Percentiles rank a stretch among this genome's conserved stretches.
Conservation (phyloP, 345 rosid species). For the Zanthoxylum bungeanum region DNA sequence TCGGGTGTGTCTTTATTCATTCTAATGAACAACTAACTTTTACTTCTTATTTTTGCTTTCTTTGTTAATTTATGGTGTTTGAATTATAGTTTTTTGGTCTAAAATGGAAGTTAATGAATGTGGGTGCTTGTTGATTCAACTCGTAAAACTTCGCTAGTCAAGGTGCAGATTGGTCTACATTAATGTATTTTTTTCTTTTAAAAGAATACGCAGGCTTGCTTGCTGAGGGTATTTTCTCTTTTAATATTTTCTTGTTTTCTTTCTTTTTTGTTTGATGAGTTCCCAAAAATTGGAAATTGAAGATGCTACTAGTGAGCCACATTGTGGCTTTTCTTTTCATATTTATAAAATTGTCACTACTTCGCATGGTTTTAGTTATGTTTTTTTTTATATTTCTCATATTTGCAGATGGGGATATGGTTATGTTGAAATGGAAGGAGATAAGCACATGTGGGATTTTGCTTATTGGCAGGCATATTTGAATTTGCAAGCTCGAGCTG, state of each 20-base stretch:
- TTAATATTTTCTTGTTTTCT: too few relatives aligned
- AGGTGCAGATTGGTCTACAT: too few relatives aligned
- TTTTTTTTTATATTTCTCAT: neutral
- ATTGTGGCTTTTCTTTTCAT: neutral
- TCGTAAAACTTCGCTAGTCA: neutral
- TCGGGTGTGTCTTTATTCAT: constrained; percentile 49
- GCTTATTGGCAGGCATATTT: constrained; percentile 55
- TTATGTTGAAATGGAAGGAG: neutral
- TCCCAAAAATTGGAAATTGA: neutral
- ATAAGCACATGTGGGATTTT: constrained; percentile 9
- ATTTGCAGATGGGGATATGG: neutral
- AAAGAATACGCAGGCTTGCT: too few relatives aligned
- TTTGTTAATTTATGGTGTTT: neutral
- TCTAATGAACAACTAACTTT: neutral
- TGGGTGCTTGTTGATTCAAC: neutral
- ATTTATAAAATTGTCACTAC: neutral
- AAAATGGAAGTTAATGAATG: neutral
- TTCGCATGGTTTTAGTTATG: neutral
- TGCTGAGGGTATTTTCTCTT: too few relatives aligned
- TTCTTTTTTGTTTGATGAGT: too few relatives aligned
- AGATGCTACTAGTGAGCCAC: neutral
- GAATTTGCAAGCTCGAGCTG: constrained; percentile 65
- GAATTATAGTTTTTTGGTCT: neutral
- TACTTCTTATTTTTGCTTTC: neutral
- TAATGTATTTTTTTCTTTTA: too few relatives aligned